Evolutionary conservation across 352 stramenopile species (phyloP), one percentile per base, ranked within the genome.

Genomic region (Poterioochromonas sp.): DNA sequence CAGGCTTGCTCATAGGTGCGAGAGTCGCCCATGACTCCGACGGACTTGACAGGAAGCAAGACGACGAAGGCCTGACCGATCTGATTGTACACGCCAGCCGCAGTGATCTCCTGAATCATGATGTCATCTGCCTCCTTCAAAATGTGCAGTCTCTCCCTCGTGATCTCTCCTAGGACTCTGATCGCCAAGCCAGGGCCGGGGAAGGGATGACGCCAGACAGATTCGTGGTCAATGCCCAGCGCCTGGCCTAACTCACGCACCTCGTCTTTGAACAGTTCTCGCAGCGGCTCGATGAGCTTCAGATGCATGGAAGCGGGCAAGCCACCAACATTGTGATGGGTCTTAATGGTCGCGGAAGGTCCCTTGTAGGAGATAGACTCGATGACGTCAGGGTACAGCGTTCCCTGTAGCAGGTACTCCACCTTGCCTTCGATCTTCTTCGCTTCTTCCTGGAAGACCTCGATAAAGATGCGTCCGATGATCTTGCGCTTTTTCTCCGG

Each of bases 331-430:
- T 99, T 99, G 89, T 99, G 95, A 85, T 99, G 96, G 47, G 94
- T 98, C 88, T 99, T 99, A 85, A 99, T 99, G 44, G 94, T 98
- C 34, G 94, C 95, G 34, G 89, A 96, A 12, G 94, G 94, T 35
- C 95, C 89, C 86, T 98, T 98, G 91, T 98, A 98, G 63, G 91
- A 97, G 73, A 98, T 91, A 80, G 88, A 97, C 85, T 99, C 96
- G 85, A 99, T 99, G 76, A 99, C 94, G 85, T 99, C 96, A 32
- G 96, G 95, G 84, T 99, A 99, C 34, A 99, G 85, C 43, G 96
- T 99, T 70, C 96, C 96, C 83, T 99, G 95, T 40, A 99, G 88
- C 78, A 99, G 81, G 77, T 91, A 98, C 80, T 98, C 83, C 77
- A 86, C 90, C 32, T 81, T 81, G 58, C 77, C 73, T 41, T 88